phyloP scores from a whole-genome alignment of 1,139 yeast species.

The Martiniozyma asiatica region DNA sequence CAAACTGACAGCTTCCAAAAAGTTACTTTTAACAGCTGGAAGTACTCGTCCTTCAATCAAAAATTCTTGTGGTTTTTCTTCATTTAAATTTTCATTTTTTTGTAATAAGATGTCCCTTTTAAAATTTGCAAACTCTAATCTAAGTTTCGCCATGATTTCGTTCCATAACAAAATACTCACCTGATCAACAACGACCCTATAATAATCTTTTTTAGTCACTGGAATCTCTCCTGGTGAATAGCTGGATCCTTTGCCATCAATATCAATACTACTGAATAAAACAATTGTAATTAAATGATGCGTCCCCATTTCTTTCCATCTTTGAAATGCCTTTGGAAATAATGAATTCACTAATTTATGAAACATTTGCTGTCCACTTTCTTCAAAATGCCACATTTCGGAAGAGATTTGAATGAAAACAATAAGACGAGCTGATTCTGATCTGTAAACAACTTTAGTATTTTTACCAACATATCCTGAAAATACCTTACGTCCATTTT shows the following conservation, averaged over 20 bases:
- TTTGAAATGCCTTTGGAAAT: conserved; percentile 77
- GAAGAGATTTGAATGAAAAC: conserved; percentile 80
- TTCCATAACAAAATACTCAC: conserved; percentile 79
- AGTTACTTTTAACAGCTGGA: conserved; percentile 83
- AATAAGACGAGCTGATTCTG: conserved; percentile 78
- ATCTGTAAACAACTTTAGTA: conserved; percentile 75
- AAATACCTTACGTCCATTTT: conserved; percentile 54
- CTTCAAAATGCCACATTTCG: conserved; percentile 99
- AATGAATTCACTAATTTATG: conserved; percentile 85
- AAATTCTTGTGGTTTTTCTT: conserved; percentile 21
- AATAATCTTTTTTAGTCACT: conserved; percentile 66
- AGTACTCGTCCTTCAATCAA: conserved; percentile 47
- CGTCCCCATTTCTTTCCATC: conserved; percentile 78
- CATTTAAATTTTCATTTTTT: conserved; percentile 21
- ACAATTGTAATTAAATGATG: conserved; percentile 90
- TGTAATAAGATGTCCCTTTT: conserved; percentile 57
- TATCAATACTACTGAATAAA: conserved; percentile 71
- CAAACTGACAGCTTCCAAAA: conserved; percentile 76
- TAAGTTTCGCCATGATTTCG: conserved; percentile 75
- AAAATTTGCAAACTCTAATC: conserved; percentile 78
- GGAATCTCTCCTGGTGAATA: conserved; percentile 60
- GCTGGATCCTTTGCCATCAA: conserved; percentile 45
- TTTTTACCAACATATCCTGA: conserved; percentile 56
- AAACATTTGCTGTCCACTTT: conserved; percentile 87
- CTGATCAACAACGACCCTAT: conserved; percentile 90